phyloP scores from a whole-genome alignment of 495 filamentous ascomycete genomes.

The Thermothielavioides terrestris region DNA sequence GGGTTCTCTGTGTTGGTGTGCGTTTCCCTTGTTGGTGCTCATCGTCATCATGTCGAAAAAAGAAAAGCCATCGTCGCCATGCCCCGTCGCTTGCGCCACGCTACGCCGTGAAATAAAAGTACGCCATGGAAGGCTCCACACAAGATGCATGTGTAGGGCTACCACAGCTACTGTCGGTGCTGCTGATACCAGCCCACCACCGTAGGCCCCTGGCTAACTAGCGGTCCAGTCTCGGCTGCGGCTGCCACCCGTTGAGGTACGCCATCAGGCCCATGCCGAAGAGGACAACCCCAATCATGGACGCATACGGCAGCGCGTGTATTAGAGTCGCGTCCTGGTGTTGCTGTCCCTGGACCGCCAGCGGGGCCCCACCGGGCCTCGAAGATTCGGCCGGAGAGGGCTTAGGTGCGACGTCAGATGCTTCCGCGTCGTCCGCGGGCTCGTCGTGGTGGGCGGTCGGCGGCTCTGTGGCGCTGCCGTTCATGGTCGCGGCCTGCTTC shows the following conservation, averaged over 20 bases:
- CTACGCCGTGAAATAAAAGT: not conserved
- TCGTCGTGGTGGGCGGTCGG: constrained; percentile 5
- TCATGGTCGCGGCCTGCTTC: not conserved
- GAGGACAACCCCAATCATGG: constrained; percentile 81
- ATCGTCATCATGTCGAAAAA: constrained; percentile 5
- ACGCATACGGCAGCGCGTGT: constrained; percentile 71
- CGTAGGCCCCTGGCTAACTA: not conserved
- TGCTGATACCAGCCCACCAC: no score
- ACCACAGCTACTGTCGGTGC: no score
- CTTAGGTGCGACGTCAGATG: constrained; percentile 13
- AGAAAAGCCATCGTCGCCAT: not conserved
- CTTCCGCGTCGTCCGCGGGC: constrained; percentile 11
- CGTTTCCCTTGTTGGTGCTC: not conserved
- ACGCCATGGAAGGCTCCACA: not conserved
- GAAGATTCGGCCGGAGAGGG: constrained; percentile 36
- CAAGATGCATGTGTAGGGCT: not conserved
- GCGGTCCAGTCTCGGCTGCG: constrained; percentile 24
- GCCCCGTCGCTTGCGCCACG: not conserved
- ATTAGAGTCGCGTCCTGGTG: constrained; percentile 41
- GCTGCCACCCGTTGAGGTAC: constrained; percentile 82
- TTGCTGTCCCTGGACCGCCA: constrained; percentile 17
- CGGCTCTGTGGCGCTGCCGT: constrained; percentile 13
- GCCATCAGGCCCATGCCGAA: constrained; percentile 90
- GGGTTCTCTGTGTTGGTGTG: not conserved
- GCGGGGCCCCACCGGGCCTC: constrained; percentile 24